Evolutionary conservation across 192 early-diverging fungal species (phyloP), one percentile per base, ranked within the genome.

Genomic region (Entomortierella parvispora): DNA sequence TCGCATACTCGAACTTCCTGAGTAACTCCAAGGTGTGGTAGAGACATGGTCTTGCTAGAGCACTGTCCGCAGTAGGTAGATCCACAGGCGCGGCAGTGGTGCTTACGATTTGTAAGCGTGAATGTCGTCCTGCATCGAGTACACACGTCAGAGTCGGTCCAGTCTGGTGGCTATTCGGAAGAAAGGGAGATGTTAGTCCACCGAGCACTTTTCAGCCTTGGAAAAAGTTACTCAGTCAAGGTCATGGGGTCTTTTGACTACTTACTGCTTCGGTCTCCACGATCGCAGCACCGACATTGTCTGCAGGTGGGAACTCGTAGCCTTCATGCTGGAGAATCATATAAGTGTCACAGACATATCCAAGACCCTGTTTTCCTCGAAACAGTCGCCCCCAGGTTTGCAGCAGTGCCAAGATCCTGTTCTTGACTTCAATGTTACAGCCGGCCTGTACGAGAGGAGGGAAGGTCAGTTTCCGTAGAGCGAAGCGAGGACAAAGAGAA

Each of bases 71-170:
- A 98, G 67, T 93, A 99, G 20, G 94, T 96, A 37, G 91, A 82
- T 17, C 98, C 98, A 78, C 98, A 99, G 68, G 96, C 93, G 75
- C 98, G 92, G 69, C 98, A 99, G 81, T 99, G 98, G 79, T 99
- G 98, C 79, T 99, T 98, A 61, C 98, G 88, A 79, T 96, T 99
- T 43, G 96, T 94, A 3, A 95, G 84, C 18, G 97, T 98, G 68
- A 99, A 99, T 10, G 82, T 67, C 2, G 94, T 93, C 55, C 98
- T 87, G 80, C 98, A 99, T 47, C 98, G 89, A 84, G 91, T 92
- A 80, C 98, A 99, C 12, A 95, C 90, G 63, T 95, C 91, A 44
- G 92, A 93, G 71, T 99, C 97, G 9, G 92, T 91, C 98, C 98
- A 99, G 70, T 95, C 96, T 29, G 98, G 97, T 26, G 98, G 90